Conservation (phyloP, 2,329 filamentous ascomycete species). For the Colletotrichum endophyticum region DNA sequence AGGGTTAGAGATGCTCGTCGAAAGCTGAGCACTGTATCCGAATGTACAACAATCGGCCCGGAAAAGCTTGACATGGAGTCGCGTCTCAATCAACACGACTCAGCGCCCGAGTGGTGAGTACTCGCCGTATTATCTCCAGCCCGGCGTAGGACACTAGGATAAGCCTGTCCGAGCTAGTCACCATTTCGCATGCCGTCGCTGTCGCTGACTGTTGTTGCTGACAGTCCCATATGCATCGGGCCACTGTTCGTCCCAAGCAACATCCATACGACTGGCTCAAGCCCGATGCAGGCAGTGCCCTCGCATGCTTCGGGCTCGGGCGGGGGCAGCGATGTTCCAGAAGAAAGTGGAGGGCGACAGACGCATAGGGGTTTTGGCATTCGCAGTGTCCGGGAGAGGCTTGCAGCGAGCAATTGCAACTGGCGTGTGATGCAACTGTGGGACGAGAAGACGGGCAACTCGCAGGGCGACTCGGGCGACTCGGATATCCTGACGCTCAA, state of each 20-base stretch:
- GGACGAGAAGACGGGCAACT: not conserved
- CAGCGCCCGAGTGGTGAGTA: constrained; percentile 8
- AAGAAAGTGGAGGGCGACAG: not conserved
- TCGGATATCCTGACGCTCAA: constrained; percentile 39
- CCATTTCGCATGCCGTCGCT: not conserved
- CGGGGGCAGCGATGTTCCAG: not conserved
- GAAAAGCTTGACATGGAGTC: constrained; percentile 14
- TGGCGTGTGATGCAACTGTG: not conserved
- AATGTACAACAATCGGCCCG: constrained; percentile 20
- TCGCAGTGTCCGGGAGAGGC: not conserved
- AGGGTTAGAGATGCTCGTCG: constrained; percentile 25
- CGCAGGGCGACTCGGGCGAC: constrained; percentile 21
- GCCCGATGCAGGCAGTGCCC: not conserved
- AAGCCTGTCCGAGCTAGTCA: not conserved
- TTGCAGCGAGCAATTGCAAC: not conserved
- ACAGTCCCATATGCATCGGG: constrained; percentile 37
- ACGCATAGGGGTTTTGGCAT: not conserved
- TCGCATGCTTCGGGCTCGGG: not conserved
- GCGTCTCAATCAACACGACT: not conserved
- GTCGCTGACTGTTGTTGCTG: not conserved
- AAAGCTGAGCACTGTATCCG: constrained; percentile 34
- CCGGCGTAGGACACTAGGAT: not conserved
- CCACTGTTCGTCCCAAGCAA: constrained; percentile 26
- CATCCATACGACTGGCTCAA: not conserved
- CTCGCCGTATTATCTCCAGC: not conserved